Base-by-base conservation (phyloP, 371 early-diverging fungal species). In the Cokeromyces recurvatus region DNA sequence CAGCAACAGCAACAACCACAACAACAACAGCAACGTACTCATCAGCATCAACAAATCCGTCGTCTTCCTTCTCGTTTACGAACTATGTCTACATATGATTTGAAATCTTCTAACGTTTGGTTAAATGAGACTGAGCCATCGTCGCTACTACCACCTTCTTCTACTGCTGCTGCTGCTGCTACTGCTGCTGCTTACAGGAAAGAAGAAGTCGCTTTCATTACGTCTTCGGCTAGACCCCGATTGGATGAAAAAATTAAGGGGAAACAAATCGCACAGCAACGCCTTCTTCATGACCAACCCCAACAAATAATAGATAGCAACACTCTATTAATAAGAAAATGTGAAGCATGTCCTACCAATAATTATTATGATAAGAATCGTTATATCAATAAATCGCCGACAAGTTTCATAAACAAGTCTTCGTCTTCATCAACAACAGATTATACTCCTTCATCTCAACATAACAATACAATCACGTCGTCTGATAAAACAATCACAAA, bases 281-380 rank as follows among this genome's bases (percentile, higher is more conserved):
- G 29, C 29, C 11, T 11, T 27, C 29, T 5, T 27, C 7, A 7
- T 7, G 29, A 38, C 14, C 25, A 19, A 14, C 36, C 24, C 1
- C n/a, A 19, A 35, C 14, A 4, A 35, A 27, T 27, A 46, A 20
- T 27, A 34, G 22, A 37, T n/a, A n/a, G n/a, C n/a, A n/a, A 35
- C 1, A 23, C 16, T 27, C 11, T 27, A 11, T 11, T 27, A 31
- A 9, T 32, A n/a, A 39, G 46, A 40, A 49, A 50, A 19, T 55
- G 56, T 32, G 50, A 11, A 15, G 46, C 57, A 12, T 55, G 54
- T 24, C n/a, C n/a, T 32, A 29, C 38, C 24, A 22, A 48, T 10
- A 19, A 40, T n/a, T 22, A 34, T n/a, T 4, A 15, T n/a, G n/a
- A 15, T 8, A 23, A 41, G 14, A 24, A n/a, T 24, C 41, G 25